A percentile compares a stretch with the other conserved stretches of the same genome.
These are phyloP conservation scores for Globisporangium lucens DNA, from an alignment of 352 stramenopile genomes.

Conservation along the genomic window DNA sequence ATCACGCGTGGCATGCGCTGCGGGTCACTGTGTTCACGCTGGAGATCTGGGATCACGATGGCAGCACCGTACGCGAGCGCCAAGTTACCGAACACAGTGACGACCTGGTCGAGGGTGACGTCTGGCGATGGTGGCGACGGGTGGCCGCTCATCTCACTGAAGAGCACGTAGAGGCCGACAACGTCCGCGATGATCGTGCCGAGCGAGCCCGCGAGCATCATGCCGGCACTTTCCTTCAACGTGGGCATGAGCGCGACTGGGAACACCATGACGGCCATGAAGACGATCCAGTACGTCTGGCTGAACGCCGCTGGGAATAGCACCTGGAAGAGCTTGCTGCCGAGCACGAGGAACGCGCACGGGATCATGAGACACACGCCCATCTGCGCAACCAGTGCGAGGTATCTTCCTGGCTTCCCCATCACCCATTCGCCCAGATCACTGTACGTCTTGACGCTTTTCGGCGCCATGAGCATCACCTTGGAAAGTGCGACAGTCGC, in stretches of 20 bases:
- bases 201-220: constrained; percentile 35
- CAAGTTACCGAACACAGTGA: constrained; percentile 47
- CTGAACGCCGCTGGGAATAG: constrained; percentile 55
- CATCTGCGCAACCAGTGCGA: constrained; percentile 39
- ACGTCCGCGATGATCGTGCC: constrained; percentile 44
- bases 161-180: constrained; percentile 32
- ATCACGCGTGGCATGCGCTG: constrained; percentile 49
- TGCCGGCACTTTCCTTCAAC: constrained; percentile 37
- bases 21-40: constrained; percentile 45
- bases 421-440: constrained; percentile 49
- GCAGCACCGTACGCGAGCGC: constrained; percentile 50
- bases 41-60: constrained; percentile 45
- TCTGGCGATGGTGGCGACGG: constrained; percentile 30
- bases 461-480: constrained; percentile 44
- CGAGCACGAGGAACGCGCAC: constrained; percentile 50
- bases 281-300: constrained; percentile 38
- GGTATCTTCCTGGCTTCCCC: constrained; percentile 35
- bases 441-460: constrained; percentile 41
- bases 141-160: constrained; percentile 33
- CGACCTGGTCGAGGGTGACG: constrained; percentile 36
- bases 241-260: constrained; percentile 40
- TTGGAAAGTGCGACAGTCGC: constrained; percentile 42
- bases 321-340: constrained; percentile 39
- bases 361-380: constrained; percentile 45
- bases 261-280: constrained; percentile 37